Conservation (phyloP, 305 asterid genomes). For the Ilex paraguariensis region DNA sequence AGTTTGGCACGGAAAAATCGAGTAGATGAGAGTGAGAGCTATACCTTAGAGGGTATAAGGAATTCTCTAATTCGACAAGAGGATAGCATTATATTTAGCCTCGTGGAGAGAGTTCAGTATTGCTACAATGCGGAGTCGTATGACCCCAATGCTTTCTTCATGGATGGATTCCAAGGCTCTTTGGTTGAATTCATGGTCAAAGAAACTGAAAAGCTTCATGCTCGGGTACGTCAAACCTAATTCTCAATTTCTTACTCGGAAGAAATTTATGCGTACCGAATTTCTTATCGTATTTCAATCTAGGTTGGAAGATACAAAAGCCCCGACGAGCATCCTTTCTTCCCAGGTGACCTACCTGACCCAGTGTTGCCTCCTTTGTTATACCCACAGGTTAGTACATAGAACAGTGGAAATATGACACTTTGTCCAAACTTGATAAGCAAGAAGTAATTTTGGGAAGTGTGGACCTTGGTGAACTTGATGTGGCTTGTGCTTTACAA, state of each 20-base stretch:
- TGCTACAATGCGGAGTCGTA: constrained; percentile 61
- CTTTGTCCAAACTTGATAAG: no score
- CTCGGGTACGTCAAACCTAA: constrained; percentile 36
- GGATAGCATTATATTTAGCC: constrained; percentile 80
- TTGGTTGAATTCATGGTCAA: constrained; percentile 71
- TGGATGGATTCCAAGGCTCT: constrained; percentile 70
- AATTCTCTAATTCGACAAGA: constrained; percentile 73
- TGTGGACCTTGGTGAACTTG: no score
- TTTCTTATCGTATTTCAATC: constrained; percentile 11
- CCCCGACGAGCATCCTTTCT: constrained; percentile 96
- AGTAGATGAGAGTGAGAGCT: constrained; percentile 60
- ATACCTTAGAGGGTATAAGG: constrained; percentile 77
- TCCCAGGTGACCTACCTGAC: constrained; percentile 56
- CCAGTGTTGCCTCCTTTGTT: constrained; percentile 75
- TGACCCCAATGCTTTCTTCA: constrained; percentile 47
- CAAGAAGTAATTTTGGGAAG: no score
- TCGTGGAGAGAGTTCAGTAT: constrained; percentile 86
- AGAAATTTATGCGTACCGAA: neutral
- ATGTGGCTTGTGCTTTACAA: no score
- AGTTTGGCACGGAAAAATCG: constrained; percentile 45
- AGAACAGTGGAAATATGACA: no score
- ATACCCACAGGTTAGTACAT: constrained; percentile 58
- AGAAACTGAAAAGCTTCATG: constrained; percentile 91
- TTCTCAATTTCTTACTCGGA: neutral
- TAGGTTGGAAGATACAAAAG: constrained; percentile 86